phyloP scores from a whole-genome alignment of 2,329 filamentous ascomycete genomes.

The Colletotrichum tropicale region DNA sequence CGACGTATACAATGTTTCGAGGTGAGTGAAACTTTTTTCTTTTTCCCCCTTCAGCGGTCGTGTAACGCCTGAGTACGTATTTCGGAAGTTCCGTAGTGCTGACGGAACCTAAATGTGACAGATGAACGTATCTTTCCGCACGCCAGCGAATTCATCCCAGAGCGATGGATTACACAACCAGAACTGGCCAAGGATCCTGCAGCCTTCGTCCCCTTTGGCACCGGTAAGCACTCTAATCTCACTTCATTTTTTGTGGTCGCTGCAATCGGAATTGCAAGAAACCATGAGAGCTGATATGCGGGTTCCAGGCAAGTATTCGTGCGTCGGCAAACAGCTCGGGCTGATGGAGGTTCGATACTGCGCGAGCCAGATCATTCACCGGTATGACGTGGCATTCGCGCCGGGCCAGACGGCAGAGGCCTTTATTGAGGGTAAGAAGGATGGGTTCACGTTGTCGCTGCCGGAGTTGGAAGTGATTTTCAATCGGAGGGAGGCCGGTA shows the following conservation, averaged over 20 bases:
- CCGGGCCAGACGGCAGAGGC: not conserved
- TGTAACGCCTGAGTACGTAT: not conserved
- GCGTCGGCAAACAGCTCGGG: conserved; percentile 39
- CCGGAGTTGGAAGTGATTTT: conserved; percentile 18
- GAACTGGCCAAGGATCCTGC: conserved; percentile 25
- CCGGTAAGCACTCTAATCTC: conserved; percentile 22
- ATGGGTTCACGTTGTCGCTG: conserved; percentile 18
- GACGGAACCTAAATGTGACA: not conserved
- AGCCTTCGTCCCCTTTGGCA: conserved; percentile 30
- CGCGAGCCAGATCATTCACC: conserved; percentile 16
- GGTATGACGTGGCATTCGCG: conserved; percentile 13
- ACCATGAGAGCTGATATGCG: not conserved
- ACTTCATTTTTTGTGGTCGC: not conserved
- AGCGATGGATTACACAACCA: conserved; percentile 23
- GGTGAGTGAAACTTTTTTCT: not conserved
- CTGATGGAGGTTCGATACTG: conserved; percentile 34
- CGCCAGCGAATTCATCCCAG: conserved; percentile 28
- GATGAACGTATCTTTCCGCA: conserved; percentile 23
- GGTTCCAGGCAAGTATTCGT: conserved; percentile 32
- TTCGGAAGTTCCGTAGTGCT: not conserved
- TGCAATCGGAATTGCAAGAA: not conserved
- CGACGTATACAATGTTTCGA: conserved; percentile 28
- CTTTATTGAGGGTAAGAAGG: conserved; percentile 9
- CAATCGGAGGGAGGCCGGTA: conserved; percentile 1
- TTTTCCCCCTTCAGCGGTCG: not conserved